phyloP scores from a whole-genome alignment of 768 basidiomycete species.

The Exidia glandulosa region DNA sequence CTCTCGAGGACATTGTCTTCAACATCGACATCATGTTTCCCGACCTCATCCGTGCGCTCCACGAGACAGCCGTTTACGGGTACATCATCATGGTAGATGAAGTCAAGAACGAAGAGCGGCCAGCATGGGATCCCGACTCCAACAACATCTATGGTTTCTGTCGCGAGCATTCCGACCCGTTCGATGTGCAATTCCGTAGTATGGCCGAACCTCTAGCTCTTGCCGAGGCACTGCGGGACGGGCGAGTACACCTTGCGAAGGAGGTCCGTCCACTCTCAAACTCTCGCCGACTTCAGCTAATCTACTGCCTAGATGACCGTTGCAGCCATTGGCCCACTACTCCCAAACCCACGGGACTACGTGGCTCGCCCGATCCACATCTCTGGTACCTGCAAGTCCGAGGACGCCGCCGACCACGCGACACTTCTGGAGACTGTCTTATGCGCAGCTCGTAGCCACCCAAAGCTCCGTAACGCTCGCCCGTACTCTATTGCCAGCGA shows the following conservation, averaged over 20 bases:
- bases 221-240: constrained; percentile 2
- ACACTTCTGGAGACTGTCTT: background rate
- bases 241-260: constrained; percentile 3
- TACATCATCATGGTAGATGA: constrained; percentile 15
- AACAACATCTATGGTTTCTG: constrained; percentile 14
- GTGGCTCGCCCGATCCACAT: constrained; percentile 13
- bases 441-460: background rate
- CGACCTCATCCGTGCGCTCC: background rate
- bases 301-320: constrained; percentile 13
- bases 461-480: constrained; percentile 1
- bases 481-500: constrained; percentile 17
- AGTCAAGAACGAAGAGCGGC: constrained; percentile 10
- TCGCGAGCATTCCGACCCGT: constrained; percentile 11
- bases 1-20: background rate
- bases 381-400: constrained; percentile 18
- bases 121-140: constrained; percentile 12
- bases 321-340: constrained; percentile 13
- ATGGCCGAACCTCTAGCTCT: constrained; percentile 3
- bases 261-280: constrained; percentile 4
- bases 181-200: constrained; percentile 8
- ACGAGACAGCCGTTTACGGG: background rate
- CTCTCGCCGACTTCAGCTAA: background rate
- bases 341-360: constrained; percentile 11
- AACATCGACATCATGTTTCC: background rate
- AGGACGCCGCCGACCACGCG: constrained; percentile 12